These are phyloP conservation scores for Xylariaceae sp. DNA, from an alignment of 2,329 filamentous ascomycete genomes.

Conservation along the genomic window DNA sequence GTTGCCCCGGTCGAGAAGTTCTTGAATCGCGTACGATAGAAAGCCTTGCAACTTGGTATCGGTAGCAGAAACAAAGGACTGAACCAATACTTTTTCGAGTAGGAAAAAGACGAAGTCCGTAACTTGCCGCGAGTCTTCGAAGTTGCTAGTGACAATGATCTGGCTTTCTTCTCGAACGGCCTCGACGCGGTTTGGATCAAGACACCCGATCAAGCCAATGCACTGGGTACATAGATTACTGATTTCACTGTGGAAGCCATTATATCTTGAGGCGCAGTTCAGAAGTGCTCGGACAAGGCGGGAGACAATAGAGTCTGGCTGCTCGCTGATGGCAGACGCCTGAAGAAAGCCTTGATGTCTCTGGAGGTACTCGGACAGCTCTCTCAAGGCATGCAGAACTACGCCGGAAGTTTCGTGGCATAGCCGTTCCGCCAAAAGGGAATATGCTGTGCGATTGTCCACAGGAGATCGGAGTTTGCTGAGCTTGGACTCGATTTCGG, in stretches of 20 bases:
- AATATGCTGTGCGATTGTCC: slow-evolving; percentile 61
- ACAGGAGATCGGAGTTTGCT: slow-evolving; percentile 58
- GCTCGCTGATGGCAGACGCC: slow-evolving; percentile 72
- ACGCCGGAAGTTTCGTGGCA: slow-evolving; percentile 81
- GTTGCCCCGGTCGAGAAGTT: slow-evolving; percentile 72
- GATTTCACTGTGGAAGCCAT: slow-evolving; percentile 60
- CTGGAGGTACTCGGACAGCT: slow-evolving; percentile 69
- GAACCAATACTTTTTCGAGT: slow-evolving; percentile 81
- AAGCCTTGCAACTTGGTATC: slow-evolving; percentile 87
- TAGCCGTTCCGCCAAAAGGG: slow-evolving; percentile 67
- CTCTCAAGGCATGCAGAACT: slow-evolving; percentile 71
- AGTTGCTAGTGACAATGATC: slow-evolving; percentile 86
- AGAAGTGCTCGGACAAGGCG: slow-evolving; percentile 71
- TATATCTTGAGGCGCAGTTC: slow-evolving; percentile 79
- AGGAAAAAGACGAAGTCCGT: slow-evolving; percentile 82
- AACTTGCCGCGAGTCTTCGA: slow-evolving; percentile 69
- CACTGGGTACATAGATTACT: slow-evolving; percentile 71
- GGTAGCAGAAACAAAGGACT: slow-evolving; percentile 83
- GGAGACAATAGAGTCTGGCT: slow-evolving; percentile 69
- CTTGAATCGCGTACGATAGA: slow-evolving; percentile 90
- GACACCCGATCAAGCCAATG: slow-evolving; percentile 80
- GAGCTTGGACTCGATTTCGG: slow-evolving; percentile 62
- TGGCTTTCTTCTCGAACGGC: slow-evolving; percentile 69
- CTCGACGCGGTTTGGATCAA: slow-evolving; percentile 88
- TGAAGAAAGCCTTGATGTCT: slow-evolving; percentile 73